These are phyloP conservation scores for Carex littledalei DNA, from an alignment of 176 grass and related monocot species.

Conservation along the genomic window DNA sequence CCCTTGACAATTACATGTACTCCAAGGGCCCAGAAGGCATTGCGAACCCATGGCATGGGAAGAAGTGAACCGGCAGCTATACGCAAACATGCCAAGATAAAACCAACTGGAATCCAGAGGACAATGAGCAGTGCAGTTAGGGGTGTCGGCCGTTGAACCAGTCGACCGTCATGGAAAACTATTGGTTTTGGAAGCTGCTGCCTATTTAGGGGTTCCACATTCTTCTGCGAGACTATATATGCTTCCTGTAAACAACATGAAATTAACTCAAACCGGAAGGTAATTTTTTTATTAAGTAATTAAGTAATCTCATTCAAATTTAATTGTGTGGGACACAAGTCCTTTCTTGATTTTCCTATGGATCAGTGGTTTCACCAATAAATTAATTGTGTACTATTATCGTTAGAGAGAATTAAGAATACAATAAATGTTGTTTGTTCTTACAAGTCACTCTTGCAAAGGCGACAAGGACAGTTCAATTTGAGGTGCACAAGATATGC, in stretches of 20 bases:
- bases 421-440: neutral
- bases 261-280: slow-evolving; percentile 16
- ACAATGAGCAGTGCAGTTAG: slow-evolving; percentile 19
- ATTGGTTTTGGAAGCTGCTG: slow-evolving; percentile 46
- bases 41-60: slow-evolving; percentile 32
- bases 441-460: neutral
- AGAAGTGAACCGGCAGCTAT: slow-evolving; percentile 28
- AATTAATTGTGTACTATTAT: neutral
- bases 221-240: slow-evolving; percentile 24
- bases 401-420: neutral
- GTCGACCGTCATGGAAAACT: slow-evolving; percentile 70
- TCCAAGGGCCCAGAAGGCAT: slow-evolving; percentile 26
- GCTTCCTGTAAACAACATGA: slow-evolving; percentile 31
- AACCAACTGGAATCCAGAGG: slow-evolving; percentile 41
- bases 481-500: neutral
- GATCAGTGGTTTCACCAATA: neutral
- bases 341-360: slow-evolving; percentile 6
- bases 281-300: neutral
- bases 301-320: too few species aligned
- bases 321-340: too few species aligned
- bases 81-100: slow-evolving; percentile 34
- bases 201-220: slow-evolving; percentile 24
- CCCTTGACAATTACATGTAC: slow-evolving; percentile 34
- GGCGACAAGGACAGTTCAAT: neutral
- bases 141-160: slow-evolving; percentile 38